Evolutionary conservation across 108 stramenopile species (phyloP), one percentile per base, ranked within the genome.

Genomic region (Skeletonema potamos): DNA sequence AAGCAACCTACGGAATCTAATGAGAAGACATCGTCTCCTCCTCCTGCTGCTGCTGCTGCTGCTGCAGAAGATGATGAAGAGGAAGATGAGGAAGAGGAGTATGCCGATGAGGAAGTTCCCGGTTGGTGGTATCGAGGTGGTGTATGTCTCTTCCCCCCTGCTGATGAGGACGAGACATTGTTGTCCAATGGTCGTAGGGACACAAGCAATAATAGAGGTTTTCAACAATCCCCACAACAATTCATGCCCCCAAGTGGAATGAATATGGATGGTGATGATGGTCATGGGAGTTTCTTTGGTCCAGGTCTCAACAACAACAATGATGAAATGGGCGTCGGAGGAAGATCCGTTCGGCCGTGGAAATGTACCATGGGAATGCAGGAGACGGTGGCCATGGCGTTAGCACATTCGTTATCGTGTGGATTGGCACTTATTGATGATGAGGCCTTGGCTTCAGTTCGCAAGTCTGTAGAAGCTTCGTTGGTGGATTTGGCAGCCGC

Each of bases 391-490:
- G 87, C 88, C 28, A 84, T 89, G 91, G 86, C 89, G 44, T 79
- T 95, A 77, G 93, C 93, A 26, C 93, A 94, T 67, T 90, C 90
- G 3, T 46, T 90, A 17, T 87, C 87, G 13, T 88, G 88, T 68
- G 93, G 87, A 20, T 55, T 89, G 58, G 77, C 91, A 6, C 68
- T 91, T 48, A 63, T 94, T 33, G 93, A 94, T 39, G 93, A 94
- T 66, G 76, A 82, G 32, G 77, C 87, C 7, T 61, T 94, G 54
- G 66, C 77, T 7, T 72, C 68, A 9, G 89, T 91, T 26, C 86
- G 89, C 17, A 76, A 89, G 54, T 61, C 56, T 22, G 80, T 81
- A 24, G 80, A 66, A 12, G 36, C 36, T n/a, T 68, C 79, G 10
- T 64, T 80, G 67, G 56, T 17, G 3, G 65, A 85, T 24, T 70